phyloP scores from a whole-genome alignment of 371 early-diverging fungal genomes.

The Nematocida displodere region DNA sequence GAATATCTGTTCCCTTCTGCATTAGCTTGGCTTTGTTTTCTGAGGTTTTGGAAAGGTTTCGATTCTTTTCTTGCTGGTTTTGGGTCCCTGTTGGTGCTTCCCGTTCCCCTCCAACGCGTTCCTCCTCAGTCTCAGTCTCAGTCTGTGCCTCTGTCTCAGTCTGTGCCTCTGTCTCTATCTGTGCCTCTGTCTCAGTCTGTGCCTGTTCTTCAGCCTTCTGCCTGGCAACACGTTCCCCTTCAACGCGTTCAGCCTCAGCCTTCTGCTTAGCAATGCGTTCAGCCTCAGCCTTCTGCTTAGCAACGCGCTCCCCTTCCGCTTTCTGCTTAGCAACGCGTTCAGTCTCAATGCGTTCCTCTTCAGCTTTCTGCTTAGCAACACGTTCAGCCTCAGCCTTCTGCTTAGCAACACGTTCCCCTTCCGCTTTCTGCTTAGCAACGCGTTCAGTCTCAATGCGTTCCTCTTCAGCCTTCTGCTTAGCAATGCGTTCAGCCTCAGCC shows the following conservation, averaged over 20 bases:
- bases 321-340: constrained; percentile 1
- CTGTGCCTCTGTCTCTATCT: not conserved
- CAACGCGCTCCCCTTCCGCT: constrained; percentile 6
- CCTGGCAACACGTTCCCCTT: not conserved
- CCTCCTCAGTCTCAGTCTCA: too few relatives aligned
- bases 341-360: not conserved
- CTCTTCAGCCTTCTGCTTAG: not conserved
- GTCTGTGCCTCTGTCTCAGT: too few relatives aligned
- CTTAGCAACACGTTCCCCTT: not conserved
- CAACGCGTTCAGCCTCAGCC: not conserved
- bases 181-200: not conserved
- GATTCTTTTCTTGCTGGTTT: too few relatives aligned
- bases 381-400: constrained; percentile 1
- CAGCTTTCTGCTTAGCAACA: not conserved
- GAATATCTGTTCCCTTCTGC: too few relatives aligned
- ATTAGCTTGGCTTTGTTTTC: too few relatives aligned
- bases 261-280: constrained; percentile 6
- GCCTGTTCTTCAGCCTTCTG: not conserved
- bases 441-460: not conserved
- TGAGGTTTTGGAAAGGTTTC: too few relatives aligned
- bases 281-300: not conserved
- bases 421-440: not conserved
- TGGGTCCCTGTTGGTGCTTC: too few relatives aligned
- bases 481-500: not conserved
- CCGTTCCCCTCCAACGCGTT: too few relatives aligned